These are phyloP conservation scores for Parachlorella kessleri DNA, from an alignment of 139 green algal genomes.

Conservation along the genomic window DNA sequence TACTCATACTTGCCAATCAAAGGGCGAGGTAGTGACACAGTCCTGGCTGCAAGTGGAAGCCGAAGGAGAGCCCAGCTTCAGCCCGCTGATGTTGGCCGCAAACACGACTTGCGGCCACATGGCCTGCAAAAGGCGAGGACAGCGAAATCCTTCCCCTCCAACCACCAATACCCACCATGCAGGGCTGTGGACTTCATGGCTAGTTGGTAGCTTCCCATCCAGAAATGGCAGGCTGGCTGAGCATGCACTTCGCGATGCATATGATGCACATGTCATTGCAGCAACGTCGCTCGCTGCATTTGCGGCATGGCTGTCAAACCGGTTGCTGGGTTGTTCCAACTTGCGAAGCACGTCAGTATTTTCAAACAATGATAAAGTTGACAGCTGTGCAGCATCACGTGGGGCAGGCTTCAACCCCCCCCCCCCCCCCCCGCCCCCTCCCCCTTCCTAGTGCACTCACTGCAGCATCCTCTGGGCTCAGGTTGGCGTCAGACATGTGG, in stretches of 20 bases:
- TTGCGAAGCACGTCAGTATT: too few species aligned
- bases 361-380: not conserved
- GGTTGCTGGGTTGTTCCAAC: too few species aligned
- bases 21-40: not conserved
- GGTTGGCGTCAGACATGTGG: not conserved
- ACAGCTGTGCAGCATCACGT: not conserved
- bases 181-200: not conserved
- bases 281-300: not conserved
- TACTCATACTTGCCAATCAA: not conserved
- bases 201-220: not conserved
- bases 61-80: not conserved
- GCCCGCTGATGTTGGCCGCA: not conserved
- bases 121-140: too few species aligned
- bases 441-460: not conserved
- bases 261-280: not conserved
- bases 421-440: too few species aligned
- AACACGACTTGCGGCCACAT: not conserved
- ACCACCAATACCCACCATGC: too few species aligned
- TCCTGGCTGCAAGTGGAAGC: not conserved
- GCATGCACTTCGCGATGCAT: not conserved
- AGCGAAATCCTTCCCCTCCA: too few species aligned
- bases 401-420: too few species aligned
- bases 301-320: too few species aligned
- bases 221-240: not conserved
- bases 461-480: not conserved